phyloP scores from a whole-genome alignment of 1,284 basidiomycete genomes.

The Porodaedalea pini region DNA sequence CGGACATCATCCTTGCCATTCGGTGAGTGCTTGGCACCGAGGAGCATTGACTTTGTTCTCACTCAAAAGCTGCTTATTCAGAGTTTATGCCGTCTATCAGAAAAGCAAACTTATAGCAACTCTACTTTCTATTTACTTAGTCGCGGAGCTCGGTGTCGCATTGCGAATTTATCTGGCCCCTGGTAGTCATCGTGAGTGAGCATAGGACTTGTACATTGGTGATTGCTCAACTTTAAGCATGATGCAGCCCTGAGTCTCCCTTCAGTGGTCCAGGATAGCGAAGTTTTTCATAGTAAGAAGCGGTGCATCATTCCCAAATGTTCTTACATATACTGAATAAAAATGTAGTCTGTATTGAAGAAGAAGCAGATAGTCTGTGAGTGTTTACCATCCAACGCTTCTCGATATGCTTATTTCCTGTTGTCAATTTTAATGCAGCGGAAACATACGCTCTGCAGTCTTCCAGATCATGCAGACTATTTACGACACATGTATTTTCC shows the following conservation, averaged over 20 bases:
- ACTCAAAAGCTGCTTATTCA: not conserved
- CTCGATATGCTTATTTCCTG: not conserved
- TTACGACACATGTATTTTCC: no score
- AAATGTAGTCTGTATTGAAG: conserved; percentile 4
- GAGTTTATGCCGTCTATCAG: conserved; percentile 6
- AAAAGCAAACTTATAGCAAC: not conserved
- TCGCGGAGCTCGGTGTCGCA: not conserved
- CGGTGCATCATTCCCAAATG: not conserved
- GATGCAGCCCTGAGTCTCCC: no score
- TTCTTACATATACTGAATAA: not conserved
- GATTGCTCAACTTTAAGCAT: not conserved
- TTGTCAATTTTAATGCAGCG: not conserved
- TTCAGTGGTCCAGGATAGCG: no score
- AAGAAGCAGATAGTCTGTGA: conserved; percentile 1
- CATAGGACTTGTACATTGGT: not conserved
- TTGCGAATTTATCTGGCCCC: conserved; percentile 8
- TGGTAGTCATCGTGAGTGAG: conserved; percentile 2
- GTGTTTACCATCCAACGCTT: not conserved
- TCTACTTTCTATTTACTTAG: not conserved
- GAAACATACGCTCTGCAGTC: conserved; percentile 5
- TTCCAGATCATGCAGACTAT: conserved; percentile 16
- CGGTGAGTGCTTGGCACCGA: not conserved
- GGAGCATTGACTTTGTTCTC: not conserved
- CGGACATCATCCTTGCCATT: not conserved
- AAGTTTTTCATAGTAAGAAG: conserved; percentile 5